Evolutionary conservation across 164 flowering plant species (phyloP), one percentile per base, ranked within the genome.

Genomic region (Vitis rupestris): DNA sequence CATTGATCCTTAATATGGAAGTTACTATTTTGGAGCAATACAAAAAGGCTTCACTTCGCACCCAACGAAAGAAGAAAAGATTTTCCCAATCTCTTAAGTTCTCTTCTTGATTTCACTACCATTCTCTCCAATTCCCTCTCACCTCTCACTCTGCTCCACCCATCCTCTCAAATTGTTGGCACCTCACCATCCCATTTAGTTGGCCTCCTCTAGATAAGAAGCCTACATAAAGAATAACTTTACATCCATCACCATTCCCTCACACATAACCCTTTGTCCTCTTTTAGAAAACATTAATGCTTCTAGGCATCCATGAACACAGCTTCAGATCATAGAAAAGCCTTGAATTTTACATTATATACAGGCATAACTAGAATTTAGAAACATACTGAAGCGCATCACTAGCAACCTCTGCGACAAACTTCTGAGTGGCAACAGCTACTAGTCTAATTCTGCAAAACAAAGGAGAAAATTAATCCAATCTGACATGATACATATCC

Each of bases 381-480:
- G 51, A 54, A 67, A 77, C 92, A 70, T 88, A 92, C 99, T 87
- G 99, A 74, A 93, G 94, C 62, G 98, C 92, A 70, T 93, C 99
- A 67, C 73, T 82, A 0, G 98, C 97, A 71, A 95, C 95, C 66
- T 95, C 99, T n/a, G 97, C 81, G 60, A 95, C 82, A 65, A 95
- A 95, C 82, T 95, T 93, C 78, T 95, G 99, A 4, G 99, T 90
- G 53, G 99, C 97, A 75, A 95, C 93, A 66, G 99, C 98, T n/a
- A 95, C 96, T 67, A 93, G 83, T 79, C 99, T 84, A 29, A 82
- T 86, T 76, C 98, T 92, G 87, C 59, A 76, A 68, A 56, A 61
- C 48, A 3, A 77, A 69, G 9, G 9, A 55, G 19, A 71, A 37
- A 16, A 2, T 11, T 29, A 74, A 16, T 48, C 10, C 29, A 67